These are phyloP conservation scores for Fusarium tupiense DNA, from an alignment of 2,329 filamentous ascomycete species.

Conservation along the genomic window DNA sequence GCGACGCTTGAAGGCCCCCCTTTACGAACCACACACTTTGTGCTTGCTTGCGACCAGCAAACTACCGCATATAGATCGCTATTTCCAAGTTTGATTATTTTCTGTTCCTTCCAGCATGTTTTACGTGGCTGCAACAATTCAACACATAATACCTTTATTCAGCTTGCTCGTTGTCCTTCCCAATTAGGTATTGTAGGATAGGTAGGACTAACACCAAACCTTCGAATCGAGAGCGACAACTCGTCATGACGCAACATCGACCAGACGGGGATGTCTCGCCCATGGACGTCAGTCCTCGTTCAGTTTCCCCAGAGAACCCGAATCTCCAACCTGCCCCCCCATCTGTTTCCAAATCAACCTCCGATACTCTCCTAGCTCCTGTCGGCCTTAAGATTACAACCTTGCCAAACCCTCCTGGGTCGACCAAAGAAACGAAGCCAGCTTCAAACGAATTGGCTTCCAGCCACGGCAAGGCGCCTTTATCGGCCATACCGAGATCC, in stretches of 20 bases:
- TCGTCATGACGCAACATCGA: conserved; percentile 36
- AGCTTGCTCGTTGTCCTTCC: conserved; percentile 6
- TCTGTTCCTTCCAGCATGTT: conserved; percentile 38
- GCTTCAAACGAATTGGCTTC: conserved; percentile 6
- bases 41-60: not conserved
- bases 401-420: not conserved
- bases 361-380: conserved; percentile 34
- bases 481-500: conserved; percentile 33
- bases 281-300: conserved; percentile 31
- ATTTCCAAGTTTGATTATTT: conserved; percentile 1
- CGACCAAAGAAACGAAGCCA: conserved; percentile 22
- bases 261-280: conserved; percentile 36
- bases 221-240: conserved; percentile 18
- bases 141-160: conserved; percentile 25
- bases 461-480: conserved; percentile 16
- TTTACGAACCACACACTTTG: conserved; percentile 24
- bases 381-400: conserved; percentile 29
- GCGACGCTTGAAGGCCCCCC: conserved; percentile 26
- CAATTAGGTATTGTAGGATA: conserved; percentile 21
- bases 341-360: conserved; percentile 25
- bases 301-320: conserved; percentile 36
- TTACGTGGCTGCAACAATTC: conserved; percentile 8
- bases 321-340: conserved; percentile 23
- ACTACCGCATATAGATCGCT: not conserved
- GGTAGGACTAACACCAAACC: conserved; percentile 3